phyloP scores from a whole-genome alignment of 371 early-diverging fungal genomes.

The Mucor indicus region DNA sequence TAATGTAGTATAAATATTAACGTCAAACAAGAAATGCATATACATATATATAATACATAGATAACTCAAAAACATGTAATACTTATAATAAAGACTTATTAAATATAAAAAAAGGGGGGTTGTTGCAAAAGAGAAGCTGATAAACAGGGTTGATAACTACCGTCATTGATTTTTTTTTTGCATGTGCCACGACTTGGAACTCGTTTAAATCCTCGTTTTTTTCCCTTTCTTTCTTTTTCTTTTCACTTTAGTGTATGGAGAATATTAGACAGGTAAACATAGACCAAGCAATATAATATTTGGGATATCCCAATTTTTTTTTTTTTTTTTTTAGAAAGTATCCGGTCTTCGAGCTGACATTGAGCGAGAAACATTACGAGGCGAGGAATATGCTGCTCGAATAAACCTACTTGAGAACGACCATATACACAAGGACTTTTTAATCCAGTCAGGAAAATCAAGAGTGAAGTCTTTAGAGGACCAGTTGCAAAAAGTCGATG shows the following conservation, averaged over 20 bases:
- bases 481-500: slow-evolving; percentile 59
- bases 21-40: too few relatives aligned
- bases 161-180: too few relatives aligned
- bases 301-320: too few relatives aligned
- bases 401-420: slow-evolving; percentile 57
- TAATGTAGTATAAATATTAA: slow-evolving; percentile 39
- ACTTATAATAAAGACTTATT: too few relatives aligned
- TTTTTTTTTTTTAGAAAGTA: slow-evolving; percentile 53
- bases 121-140: too few relatives aligned
- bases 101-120: too few relatives aligned
- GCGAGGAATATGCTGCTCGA: slow-evolving; percentile 57
- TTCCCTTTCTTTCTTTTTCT: neutral
- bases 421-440: slow-evolving; percentile 65
- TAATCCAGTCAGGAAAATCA: slow-evolving; percentile 61
- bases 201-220: neutral
- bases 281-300: neutral
- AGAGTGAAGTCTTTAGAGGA: slow-evolving; percentile 55
- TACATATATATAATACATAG: too few relatives aligned
- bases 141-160: too few relatives aligned
- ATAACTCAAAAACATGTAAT: too few relatives aligned
- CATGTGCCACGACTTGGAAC: too few relatives aligned
- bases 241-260: slow-evolving; percentile 16
- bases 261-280: slow-evolving; percentile 24
- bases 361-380: slow-evolving; percentile 59
- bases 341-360: slow-evolving; percentile 60